These are phyloP conservation scores for Cercospora zeina DNA, from an alignment of 2,329 filamentous ascomycete genomes.

Conservation along the genomic window DNA sequence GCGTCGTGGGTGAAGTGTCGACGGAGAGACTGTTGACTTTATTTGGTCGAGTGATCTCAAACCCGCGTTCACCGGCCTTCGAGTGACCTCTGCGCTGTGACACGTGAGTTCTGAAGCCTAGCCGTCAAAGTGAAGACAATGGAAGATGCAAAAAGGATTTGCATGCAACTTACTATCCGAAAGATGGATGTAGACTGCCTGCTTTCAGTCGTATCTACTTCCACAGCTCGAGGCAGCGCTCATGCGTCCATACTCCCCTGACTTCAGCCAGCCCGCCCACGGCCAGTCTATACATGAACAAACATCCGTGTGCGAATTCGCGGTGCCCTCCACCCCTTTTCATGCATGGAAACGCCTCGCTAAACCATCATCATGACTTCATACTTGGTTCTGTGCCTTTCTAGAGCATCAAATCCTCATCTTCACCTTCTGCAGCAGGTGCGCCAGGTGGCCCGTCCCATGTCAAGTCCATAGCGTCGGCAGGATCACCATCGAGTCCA, in stretches of 20 bases:
- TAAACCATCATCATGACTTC: conserved; percentile 19
- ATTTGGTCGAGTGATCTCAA: neutral
- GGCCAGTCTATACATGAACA: neutral
- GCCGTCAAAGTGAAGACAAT: neutral
- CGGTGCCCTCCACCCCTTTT: neutral
- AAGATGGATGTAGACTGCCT: conserved; percentile 11
- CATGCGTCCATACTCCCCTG: neutral
- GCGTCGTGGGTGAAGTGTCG: neutral
- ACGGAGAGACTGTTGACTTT: neutral
- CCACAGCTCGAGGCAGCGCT: conserved; percentile 2
- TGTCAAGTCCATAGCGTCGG: conserved; percentile 42
- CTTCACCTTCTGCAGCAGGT: conserved; percentile 31
- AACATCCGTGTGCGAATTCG: neutral
- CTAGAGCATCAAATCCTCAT: conserved; percentile 39
- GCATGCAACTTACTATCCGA: neutral
- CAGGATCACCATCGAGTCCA: conserved; percentile 39
- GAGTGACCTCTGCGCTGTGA: neutral
- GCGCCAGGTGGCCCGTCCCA: conserved; percentile 34
- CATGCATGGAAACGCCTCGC: conserved; percentile 15
- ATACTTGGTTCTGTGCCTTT: conserved; percentile 1
- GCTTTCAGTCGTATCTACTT: conserved; percentile 17
- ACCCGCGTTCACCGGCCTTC: neutral
- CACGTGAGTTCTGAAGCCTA: neutral
- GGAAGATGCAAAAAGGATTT: neutral
- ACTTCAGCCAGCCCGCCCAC: neutral